Evolutionary conservation across 2,329 filamentous ascomycete species (phyloP).

Genomic region (Botrytis fragariae): DNA sequence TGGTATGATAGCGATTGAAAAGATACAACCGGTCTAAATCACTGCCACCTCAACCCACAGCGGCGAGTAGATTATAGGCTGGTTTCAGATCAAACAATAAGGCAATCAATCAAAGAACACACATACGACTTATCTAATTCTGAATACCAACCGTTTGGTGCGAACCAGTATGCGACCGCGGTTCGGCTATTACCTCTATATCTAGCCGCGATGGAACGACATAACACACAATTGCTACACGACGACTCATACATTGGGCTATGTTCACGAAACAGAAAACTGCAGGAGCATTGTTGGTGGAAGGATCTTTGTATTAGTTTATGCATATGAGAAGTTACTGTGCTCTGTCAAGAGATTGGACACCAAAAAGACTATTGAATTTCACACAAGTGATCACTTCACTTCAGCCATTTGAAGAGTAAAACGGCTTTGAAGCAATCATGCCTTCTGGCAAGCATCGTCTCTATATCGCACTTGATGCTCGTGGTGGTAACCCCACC

Average conservation of each 20-base stretch:
- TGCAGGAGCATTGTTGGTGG: neutral
- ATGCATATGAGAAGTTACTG: neutral
- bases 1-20: no score
- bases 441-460: conserved; percentile 6
- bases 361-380: neutral
- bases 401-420: neutral
- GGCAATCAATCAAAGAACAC: neutral
- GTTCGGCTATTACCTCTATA: neutral
- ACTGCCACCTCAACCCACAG: neutral
- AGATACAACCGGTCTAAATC: no score
- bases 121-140: neutral
- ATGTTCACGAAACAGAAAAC: neutral
- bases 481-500: neutral
- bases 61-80: neutral
- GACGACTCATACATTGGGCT: neutral
- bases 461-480: neutral
- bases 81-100: no score
- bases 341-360: neutral
- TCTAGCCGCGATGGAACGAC: neutral
- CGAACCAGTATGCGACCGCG: neutral
- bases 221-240: neutral
- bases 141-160: neutral
- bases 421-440: neutral
- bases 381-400: neutral
- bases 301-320: neutral